Evolutionary conservation across 176 grass and related monocot genomes (phyloP).

Genomic region (Saccharum spontaneum): DNA sequence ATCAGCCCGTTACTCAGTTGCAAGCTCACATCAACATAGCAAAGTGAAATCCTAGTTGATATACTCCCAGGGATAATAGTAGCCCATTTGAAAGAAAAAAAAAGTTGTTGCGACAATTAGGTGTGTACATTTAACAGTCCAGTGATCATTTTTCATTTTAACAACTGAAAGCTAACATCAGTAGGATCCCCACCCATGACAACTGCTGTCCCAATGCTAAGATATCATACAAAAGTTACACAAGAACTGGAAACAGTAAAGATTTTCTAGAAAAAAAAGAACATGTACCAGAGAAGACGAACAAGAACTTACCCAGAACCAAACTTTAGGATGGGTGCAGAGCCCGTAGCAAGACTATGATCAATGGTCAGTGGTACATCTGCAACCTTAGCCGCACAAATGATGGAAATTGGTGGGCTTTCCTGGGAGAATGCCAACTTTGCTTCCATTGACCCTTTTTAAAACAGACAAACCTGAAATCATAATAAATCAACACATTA

Average conservation of each 20-base stretch:
- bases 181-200: not conserved
- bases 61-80: not conserved
- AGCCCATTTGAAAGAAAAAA: not conserved
- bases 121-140: not conserved
- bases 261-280: not conserved
- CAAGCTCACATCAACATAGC: not conserved
- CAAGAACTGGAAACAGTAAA: not conserved
- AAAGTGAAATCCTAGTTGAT: not conserved
- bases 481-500: not conserved
- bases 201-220: not conserved
- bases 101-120: not conserved
- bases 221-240: not conserved
- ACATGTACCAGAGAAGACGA: no score
- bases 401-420: conserved; percentile 61
- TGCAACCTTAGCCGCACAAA: conserved; percentile 64
- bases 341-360: conserved; percentile 52
- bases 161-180: not conserved
- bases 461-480: not conserved
- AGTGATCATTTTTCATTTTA: not conserved
- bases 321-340: conserved; percentile 45
- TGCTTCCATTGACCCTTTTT: conserved; percentile 41
- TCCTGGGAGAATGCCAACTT: conserved; percentile 60
- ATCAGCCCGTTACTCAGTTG: not conserved
- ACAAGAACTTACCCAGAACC: conserved; percentile 38
- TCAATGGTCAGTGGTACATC: conserved; percentile 46